Conservation (phyloP, 305 asterid species). For the Ajuga reptans region DNA sequence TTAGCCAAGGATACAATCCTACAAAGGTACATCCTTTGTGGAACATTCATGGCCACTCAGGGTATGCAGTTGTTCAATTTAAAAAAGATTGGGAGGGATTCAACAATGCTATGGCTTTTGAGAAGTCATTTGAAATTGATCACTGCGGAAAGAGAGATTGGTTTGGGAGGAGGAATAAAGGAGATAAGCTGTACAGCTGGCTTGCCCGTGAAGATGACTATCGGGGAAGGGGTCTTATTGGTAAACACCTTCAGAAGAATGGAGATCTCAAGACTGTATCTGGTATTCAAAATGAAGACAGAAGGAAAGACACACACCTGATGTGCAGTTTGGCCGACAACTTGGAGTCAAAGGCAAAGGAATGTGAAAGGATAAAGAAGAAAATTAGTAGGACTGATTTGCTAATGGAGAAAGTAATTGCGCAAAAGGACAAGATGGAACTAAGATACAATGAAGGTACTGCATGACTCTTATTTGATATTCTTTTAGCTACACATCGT, state of each 20-base stretch:
- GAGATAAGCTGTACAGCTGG: constrained; percentile 60
- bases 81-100: constrained; percentile 64
- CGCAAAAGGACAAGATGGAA: constrained; percentile 49
- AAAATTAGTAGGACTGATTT: constrained; percentile 56
- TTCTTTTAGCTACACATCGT: not conserved
- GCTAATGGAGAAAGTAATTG: constrained; percentile 34
- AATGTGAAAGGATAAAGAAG: constrained; percentile 50
- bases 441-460: constrained; percentile 51
- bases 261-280: constrained; percentile 64
- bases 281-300: constrained; percentile 40
- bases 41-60: constrained; percentile 53
- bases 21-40: constrained; percentile 58
- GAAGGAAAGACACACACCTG: constrained; percentile 39
- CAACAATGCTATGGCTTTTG: constrained; percentile 56
- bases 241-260: constrained; percentile 49
- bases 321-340: constrained; percentile 33
- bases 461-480: constrained; percentile 3
- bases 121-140: constrained; percentile 52
- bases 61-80: constrained; percentile 63
- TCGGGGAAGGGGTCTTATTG: constrained; percentile 29
- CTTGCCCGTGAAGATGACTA: constrained; percentile 70
- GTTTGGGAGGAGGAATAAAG: constrained; percentile 28
- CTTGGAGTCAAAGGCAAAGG: constrained; percentile 37
- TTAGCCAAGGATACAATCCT: constrained; percentile 57
- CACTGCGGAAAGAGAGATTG: constrained; percentile 62